Base-by-base conservation (phyloP, 164 flowering plant species). In the Macadamia integrifolia region DNA sequence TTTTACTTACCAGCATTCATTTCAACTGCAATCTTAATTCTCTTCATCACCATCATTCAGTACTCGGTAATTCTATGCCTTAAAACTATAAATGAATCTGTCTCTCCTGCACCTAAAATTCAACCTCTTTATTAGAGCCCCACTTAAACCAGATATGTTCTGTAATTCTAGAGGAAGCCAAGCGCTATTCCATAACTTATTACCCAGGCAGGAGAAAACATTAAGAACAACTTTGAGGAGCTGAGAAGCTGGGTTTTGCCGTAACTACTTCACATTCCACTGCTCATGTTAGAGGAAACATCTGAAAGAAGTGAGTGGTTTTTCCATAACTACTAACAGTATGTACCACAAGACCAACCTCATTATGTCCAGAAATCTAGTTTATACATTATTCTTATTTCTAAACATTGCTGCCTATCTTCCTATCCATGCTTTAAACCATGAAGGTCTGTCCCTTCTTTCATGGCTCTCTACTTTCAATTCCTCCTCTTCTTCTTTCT, bases 391-490 rank as follows among this genome's bases (percentile, higher is more conserved):
- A 58, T 67, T 78, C 72, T 70, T 82, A 67, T 56, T 83, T 40
- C 70, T 78, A 48, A 74, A 53, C 59, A 49, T 78, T 49, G 74
- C 69, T 60, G 32, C 74, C 30, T 66, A 68, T 44, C 75, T 78
- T 44, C 9, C 74, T 58, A 68, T 66, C 58, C 74, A 65, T 61
- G 84, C 78, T 31, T 49, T 84, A 71, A 80, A 84, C 68, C 80
- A 79, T 64, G 82, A 84, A 75, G 85, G 87, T 32, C 71, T 52
- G 8, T 76, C 84, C 63, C 78, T 87, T 6, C 81, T 83, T 43
- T 85, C 87, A 74, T 87, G 91, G 91, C 86, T 83, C 62, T 79
- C 84, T 30, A 78, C 82, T 48, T 76, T 83, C 73, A 82, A 80
- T 58, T 73, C 87, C 18, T 59, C 79, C 11, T 75, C 87, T 48